Evolutionary conservation across 441 rosid genomes (phyloP).

Genomic region (Gossypium schwendimanii): DNA sequence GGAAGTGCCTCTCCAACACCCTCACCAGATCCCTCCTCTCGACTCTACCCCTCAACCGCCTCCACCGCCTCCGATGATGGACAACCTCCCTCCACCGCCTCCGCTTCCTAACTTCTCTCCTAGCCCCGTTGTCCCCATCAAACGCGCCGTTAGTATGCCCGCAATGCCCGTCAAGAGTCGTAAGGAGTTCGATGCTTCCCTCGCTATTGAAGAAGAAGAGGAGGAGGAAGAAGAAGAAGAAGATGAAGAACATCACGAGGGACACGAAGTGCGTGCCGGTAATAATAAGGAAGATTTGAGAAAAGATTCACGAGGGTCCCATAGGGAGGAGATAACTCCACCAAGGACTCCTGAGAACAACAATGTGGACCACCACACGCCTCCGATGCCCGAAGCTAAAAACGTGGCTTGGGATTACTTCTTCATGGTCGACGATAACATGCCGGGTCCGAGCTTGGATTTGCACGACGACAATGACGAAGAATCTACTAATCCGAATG

Average conservation of each 20-base stretch:
- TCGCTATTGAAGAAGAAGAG: conserved; percentile 38
- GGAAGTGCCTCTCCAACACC: conserved; percentile 26
- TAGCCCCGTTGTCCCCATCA: conserved; percentile 43
- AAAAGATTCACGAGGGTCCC: conserved; percentile 19
- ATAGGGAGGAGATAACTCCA: conserved; percentile 30
- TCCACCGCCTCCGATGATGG: conserved; percentile 44
- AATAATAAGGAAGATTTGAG: conserved; percentile 11
- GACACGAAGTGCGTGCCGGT: background rate
- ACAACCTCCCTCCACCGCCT: conserved; percentile 49
- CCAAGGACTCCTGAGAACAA: conserved; percentile 34
- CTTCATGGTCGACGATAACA: conserved; percentile 46
- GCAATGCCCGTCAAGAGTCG: conserved; percentile 25
- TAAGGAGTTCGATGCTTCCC: conserved; percentile 26
- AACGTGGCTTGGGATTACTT: conserved; percentile 78
- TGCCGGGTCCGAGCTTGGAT: conserved; percentile 51
- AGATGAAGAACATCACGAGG: conserved; percentile 18
- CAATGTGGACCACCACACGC: conserved; percentile 24
- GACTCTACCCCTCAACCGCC: conserved; percentile 26
- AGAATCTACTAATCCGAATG: conserved; percentile 16
- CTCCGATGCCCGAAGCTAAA: conserved; percentile 44
- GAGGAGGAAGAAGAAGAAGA: conserved; percentile 27
- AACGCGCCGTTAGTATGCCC: conserved; percentile 49
- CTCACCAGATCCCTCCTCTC: conserved; percentile 20
- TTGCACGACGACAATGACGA: conserved; percentile 24
- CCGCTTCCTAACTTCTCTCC: conserved; percentile 57